Percentiles rank a stretch among this genome's conserved stretches.
Evolutionary conservation across 2,329 filamentous ascomycete species (phyloP).

Genomic region (Aureobasidium sp.): DNA sequence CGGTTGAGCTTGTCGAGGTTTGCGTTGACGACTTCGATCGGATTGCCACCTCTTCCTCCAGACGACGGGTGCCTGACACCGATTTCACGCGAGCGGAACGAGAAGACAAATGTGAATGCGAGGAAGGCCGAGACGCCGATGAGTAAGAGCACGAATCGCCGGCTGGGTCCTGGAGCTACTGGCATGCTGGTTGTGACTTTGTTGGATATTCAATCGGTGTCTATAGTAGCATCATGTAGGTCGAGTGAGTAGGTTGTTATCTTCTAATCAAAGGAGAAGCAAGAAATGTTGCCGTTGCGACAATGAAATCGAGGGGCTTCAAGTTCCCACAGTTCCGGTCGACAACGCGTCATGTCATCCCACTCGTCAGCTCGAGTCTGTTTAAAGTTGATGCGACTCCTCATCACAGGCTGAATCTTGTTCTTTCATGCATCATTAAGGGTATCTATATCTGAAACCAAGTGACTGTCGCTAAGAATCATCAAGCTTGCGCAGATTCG

Average conservation of each 20-base stretch:
- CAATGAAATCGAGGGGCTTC: slow-evolving; percentile 5
- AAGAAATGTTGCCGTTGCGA: slow-evolving; percentile 5
- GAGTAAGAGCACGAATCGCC: slow-evolving; percentile 36
- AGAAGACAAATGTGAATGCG: slow-evolving; percentile 50
- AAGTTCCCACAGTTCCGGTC: not conserved
- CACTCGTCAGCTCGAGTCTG: not conserved
- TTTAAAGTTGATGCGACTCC: not conserved
- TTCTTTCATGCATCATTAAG: not conserved
- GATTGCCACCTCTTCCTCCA: slow-evolving; percentile 1
- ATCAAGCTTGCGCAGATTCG: not conserved
- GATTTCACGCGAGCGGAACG: slow-evolving; percentile 39
- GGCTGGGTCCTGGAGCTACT: slow-evolving; percentile 17
- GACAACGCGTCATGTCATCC: not conserved
- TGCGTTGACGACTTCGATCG: slow-evolving; percentile 15
- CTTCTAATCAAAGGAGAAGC: not conserved
- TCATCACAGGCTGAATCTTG: not conserved
- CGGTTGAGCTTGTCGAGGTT: not conserved
- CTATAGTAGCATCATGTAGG: not conserved
- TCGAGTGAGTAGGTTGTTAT: not conserved
- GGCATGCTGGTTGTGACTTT: slow-evolving; percentile 12
- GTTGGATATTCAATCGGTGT: not conserved
- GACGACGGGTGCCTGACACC: slow-evolving; percentile 17
- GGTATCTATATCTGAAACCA: not conserved
- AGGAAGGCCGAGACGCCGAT: slow-evolving; percentile 48
- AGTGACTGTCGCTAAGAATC: not conserved